A percentile compares a stretch with the other conserved stretches of the same genome.
phyloP scores from a whole-genome alignment of 208 protist species.

The Leishmania braziliensis region DNA sequence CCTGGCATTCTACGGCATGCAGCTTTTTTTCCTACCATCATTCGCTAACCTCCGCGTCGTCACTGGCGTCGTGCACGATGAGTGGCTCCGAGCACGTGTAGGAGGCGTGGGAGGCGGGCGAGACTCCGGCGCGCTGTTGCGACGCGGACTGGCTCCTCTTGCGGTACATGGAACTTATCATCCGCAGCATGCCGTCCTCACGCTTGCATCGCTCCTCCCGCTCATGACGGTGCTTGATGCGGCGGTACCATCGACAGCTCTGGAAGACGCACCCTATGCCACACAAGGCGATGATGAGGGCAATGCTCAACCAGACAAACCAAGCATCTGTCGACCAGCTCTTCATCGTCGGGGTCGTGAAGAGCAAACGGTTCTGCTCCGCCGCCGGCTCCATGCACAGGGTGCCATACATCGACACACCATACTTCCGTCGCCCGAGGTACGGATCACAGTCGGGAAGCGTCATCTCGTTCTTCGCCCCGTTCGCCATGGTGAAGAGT shows the following conservation, averaged over 20 bases:
- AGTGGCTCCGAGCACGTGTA: neutral
- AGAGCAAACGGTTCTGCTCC: constrained; percentile 4
- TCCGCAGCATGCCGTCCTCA: neutral
- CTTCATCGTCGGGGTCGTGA: constrained; percentile 17
- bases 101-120: no score
- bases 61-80: neutral
- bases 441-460: constrained; percentile 7
- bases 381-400: constrained; percentile 18
- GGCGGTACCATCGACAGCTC: constrained; percentile 23
- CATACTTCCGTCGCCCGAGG: neutral
- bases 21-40: neutral
- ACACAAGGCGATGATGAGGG: constrained; percentile 8
- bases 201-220: constrained; percentile 14
- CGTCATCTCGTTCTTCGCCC: neutral
- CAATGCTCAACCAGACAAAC: constrained; percentile 38
- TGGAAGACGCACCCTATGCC: constrained; percentile 14
- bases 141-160: neutral
- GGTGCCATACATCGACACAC: neutral
- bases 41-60: neutral
- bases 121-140: neutral
- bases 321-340: constrained; percentile 35
- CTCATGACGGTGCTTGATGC: constrained; percentile 20
- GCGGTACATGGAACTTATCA: constrained; percentile 9
- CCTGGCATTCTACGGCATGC: neutral
- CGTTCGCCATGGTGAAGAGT: neutral